phyloP scores from a whole-genome alignment of 1,284 basidiomycete genomes.

The Vanrija sp. region DNA sequence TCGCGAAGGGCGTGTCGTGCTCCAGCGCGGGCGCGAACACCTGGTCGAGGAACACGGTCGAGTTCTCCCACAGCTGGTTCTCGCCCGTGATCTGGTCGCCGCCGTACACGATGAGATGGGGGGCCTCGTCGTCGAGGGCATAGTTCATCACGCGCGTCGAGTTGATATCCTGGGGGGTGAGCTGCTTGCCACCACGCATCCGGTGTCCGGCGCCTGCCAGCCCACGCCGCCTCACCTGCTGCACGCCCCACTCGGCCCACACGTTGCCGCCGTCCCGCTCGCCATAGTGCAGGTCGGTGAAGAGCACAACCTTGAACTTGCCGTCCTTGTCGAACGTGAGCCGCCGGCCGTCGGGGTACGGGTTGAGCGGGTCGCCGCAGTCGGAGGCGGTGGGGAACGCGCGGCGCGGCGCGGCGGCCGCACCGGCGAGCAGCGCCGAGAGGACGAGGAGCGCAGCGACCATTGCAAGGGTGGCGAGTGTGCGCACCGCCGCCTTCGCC shows the following conservation, averaged over 20 bases:
- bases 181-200: too few species aligned
- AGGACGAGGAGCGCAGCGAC: neutral
- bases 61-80: conserved; percentile 23
- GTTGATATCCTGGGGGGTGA: conserved; percentile 14
- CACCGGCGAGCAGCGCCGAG: neutral
- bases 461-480: neutral
- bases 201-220: too few species aligned
- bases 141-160: conserved; percentile 13
- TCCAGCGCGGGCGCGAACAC: conserved; percentile 12
- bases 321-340: conserved; percentile 12
- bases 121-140: conserved; percentile 18
- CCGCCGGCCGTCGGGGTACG: conserved; percentile 7
- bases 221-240: too few species aligned
- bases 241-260: conserved; percentile 14
- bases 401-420: neutral
- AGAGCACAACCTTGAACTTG: conserved; percentile 19
- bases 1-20: conserved; percentile 15
- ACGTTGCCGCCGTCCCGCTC: conserved; percentile 18
- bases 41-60: conserved; percentile 16
- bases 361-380: conserved; percentile 1
- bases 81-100: conserved; percentile 27
- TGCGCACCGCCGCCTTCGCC: too few species aligned
- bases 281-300: conserved; percentile 25
- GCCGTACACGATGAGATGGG: conserved; percentile 21
- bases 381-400: neutral